These are phyloP conservation scores for Neurospora hispaniola DNA, from an alignment of 495 filamentous ascomycete genomes.

Conservation along the genomic window DNA sequence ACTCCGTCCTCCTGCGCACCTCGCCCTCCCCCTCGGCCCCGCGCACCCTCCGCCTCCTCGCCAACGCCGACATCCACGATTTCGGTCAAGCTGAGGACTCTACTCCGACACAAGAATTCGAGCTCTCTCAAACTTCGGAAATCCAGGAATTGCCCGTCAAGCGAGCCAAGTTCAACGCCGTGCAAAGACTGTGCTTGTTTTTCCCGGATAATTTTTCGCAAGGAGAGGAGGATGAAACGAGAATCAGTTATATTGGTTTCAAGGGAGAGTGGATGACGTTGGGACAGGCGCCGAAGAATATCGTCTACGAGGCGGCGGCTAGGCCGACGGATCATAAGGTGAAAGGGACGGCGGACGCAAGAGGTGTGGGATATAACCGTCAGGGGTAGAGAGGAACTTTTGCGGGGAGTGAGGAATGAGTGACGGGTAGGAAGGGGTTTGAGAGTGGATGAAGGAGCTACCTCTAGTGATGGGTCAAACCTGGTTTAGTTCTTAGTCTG, in stretches of 20 bases:
- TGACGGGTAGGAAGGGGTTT: slow-evolving; percentile 1
- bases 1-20: slow-evolving; percentile 75
- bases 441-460: not conserved
- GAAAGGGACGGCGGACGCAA: slow-evolving; percentile 32
- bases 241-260: slow-evolving; percentile 78
- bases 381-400: too few species aligned
- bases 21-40: slow-evolving; percentile 63
- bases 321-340: slow-evolving; percentile 75
- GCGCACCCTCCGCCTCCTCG: slow-evolving; percentile 67
- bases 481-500: not conserved
- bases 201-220: slow-evolving; percentile 64
- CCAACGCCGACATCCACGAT: slow-evolving; percentile 79
- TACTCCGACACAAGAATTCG: slow-evolving; percentile 62
- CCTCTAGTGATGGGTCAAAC: not conserved
- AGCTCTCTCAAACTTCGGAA: slow-evolving; percentile 67
- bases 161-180: slow-evolving; percentile 78
- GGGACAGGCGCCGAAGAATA: slow-evolving; percentile 69
- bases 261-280: slow-evolving; percentile 84
- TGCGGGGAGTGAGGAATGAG: slow-evolving; percentile 4
- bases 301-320: slow-evolving; percentile 87
- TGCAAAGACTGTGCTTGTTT: slow-evolving; percentile 68
- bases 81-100: slow-evolving; percentile 64
- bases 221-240: slow-evolving; percentile 65
- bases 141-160: slow-evolving; percentile 75
- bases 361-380: not conserved